Conservation (phyloP, 2,329 filamentous ascomycete species). For the Diaporthe sp. region DNA sequence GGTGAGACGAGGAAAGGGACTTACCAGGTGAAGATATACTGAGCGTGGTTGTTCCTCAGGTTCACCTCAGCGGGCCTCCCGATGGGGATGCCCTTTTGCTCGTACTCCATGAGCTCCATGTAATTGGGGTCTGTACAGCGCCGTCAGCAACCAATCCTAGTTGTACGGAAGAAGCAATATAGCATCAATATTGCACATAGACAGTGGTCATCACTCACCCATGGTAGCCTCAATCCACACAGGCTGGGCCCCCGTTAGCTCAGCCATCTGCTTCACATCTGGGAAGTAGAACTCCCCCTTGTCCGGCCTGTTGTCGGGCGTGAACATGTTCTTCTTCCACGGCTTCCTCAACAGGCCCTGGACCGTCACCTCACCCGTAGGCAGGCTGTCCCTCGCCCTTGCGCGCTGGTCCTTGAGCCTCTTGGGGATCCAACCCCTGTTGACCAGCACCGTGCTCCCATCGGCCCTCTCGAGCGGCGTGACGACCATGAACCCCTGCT, state of each 20-base stretch:
- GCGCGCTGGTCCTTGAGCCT: slow-evolving; percentile 75
- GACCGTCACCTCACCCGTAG: slow-evolving; percentile 79
- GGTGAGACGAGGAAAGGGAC: slow-evolving; percentile 48
- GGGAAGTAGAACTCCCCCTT: slow-evolving; percentile 94
- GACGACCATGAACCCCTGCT: slow-evolving; percentile 91
- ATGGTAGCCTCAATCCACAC: slow-evolving; percentile 98
- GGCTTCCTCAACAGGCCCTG: slow-evolving; percentile 89
- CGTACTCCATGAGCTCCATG: slow-evolving; percentile 80
- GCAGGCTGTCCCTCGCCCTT: slow-evolving; percentile 76
- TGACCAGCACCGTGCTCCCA: slow-evolving; percentile 82
- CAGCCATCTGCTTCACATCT: slow-evolving; percentile 92
- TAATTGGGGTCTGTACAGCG: slow-evolving; percentile 78
- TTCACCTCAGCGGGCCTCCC: slow-evolving; percentile 91
- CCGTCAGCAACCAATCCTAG: slow-evolving; percentile 40
- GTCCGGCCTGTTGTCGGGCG: slow-evolving; percentile 88
- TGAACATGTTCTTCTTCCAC: slow-evolving; percentile 99
- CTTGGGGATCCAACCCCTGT: slow-evolving; percentile 92
- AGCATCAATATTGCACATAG: slow-evolving; percentile 1
- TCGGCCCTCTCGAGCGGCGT: slow-evolving; percentile 84
- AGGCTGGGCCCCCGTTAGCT: slow-evolving; percentile 82
- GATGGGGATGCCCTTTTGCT: slow-evolving; percentile 88
- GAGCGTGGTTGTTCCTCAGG: slow-evolving; percentile 94
- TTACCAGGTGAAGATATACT: slow-evolving; percentile 99
- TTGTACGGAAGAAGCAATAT: slow-evolving; percentile 38
- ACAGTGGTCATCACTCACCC: slow-evolving; percentile 67